Percentiles rank a stretch among this genome's conserved stretches.
These are phyloP conservation scores for Rhodotorula taiwanensis DNA, from an alignment of 768 basidiomycete species.

Conservation along the genomic window DNA sequence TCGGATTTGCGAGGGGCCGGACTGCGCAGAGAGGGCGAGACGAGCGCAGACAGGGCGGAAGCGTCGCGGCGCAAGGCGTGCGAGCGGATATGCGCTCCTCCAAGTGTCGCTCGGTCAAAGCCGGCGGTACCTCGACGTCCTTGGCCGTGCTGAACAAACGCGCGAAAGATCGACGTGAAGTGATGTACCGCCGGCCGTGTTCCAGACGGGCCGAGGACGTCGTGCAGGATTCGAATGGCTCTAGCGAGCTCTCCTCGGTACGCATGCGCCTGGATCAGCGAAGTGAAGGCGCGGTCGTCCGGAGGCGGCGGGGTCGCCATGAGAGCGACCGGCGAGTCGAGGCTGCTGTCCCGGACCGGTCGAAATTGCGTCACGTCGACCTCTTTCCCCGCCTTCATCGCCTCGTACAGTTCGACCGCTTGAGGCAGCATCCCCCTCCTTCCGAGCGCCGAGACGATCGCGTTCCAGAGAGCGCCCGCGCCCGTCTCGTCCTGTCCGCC, in stretches of 20 bases:
- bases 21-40: background rate
- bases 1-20: background rate
- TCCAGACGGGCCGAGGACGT: slow-evolving; percentile 54
- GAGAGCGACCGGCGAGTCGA: slow-evolving; percentile 39
- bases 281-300: slow-evolving; percentile 58
- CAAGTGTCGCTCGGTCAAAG: background rate
- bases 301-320: slow-evolving; percentile 52
- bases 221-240: slow-evolving; percentile 57
- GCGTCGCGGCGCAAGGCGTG: slow-evolving; percentile 2
- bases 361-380: slow-evolving; percentile 4
- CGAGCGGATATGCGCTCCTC: background rate
- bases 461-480: background rate
- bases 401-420: slow-evolving; percentile 3
- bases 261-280: slow-evolving; percentile 62
- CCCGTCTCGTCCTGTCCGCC: background rate
- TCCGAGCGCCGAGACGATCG: slow-evolving; percentile 9
- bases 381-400: slow-evolving; percentile 6
- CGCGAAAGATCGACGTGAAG: slow-evolving; percentile 68
- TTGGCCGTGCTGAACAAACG: slow-evolving; percentile 60
- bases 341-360: background rate
- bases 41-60: slow-evolving; percentile 1
- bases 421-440: slow-evolving; percentile 9
- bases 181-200: slow-evolving; percentile 52
- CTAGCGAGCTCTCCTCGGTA: slow-evolving; percentile 61
- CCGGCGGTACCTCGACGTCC: background rate